Evolutionary conservation across 2,329 filamentous ascomycete genomes (phyloP), one percentile per base, ranked within the genome.

Genomic region (Magnaporthiopsis rhizophila): DNA sequence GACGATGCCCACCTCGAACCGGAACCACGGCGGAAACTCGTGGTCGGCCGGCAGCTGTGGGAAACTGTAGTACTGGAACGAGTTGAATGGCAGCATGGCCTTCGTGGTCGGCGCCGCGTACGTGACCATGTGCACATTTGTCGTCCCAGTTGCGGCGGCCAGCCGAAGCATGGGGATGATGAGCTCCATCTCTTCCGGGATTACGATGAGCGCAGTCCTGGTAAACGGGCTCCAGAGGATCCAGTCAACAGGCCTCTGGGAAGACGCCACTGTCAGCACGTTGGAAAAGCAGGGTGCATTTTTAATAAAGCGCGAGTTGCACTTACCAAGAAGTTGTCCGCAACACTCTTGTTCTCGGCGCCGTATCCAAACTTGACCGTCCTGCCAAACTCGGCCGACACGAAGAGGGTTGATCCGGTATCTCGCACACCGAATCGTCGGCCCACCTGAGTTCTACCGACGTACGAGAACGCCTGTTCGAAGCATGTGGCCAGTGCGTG

Each of bases 61-160:
- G 0, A 85, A 73, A 0, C 79, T 72, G 67, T 83, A 84, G 69
- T 80, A 89, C 0, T 69, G 69, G 0, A 90, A 72, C 0, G 69
- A 67, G 67, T 86, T 84, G 73, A 89, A 88, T 3, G 79, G 74
- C 0, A 83, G 70, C 86, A 89, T 90, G 1, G 78, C 76, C 34
- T 79, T 78, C 0, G 86, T 88, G 0, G 86, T 78, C 0, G 87
- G 84, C 0, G 86, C 81, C 0, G 86, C 78, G 65, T 89, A 90
- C 0, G 78, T 73, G 0, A 45, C 38, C 83, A 77, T 0, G 79
- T 77, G 0, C 68, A 64, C n/a, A 45, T 45, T 63, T 1, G 15
- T 13, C 38, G 11, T 45, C 15, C 13, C 38, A 45, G 38, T 5
- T 7, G 15, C 38, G 5, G 62, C 34, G 1, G 36, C 58, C 0